Conservation (phyloP, 805 yeast species). For the Wickerhamiella vanderwaltii region DNA sequence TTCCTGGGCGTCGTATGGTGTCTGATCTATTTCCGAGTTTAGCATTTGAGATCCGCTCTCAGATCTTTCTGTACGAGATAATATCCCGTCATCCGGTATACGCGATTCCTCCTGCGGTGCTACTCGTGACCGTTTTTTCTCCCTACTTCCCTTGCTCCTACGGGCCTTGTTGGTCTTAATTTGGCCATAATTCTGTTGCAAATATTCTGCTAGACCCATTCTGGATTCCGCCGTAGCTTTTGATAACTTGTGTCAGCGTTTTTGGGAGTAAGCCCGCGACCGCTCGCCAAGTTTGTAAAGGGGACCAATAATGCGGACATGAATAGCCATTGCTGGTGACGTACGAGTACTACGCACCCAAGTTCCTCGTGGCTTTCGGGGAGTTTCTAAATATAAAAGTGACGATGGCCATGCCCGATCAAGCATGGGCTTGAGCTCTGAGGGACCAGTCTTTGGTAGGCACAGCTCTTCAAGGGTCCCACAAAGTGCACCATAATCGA, state of each 20-base stretch:
- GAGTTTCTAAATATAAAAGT: conserved; percentile 8
- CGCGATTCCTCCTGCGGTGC: no score
- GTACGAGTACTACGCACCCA: not conserved
- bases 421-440: conserved; percentile 1
- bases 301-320: not conserved
- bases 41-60: no score
- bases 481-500: conserved; percentile 7
- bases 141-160: no score
- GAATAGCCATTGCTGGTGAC: not conserved
- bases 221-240: no score
- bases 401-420: conserved; percentile 3
- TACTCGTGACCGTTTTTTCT: no score
- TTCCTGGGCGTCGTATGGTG: no score
- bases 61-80: no score
- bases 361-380: not conserved
- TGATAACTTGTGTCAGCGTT: no score
- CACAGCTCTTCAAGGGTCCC: conserved; percentile 4
- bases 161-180: no score
- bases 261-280: no score
- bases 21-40: no score
- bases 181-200: conserved; percentile 35
- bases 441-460: conserved; percentile 7
- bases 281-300: not conserved
- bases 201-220: conserved; percentile 39
- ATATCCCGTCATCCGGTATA: no score